Evolutionary conservation across 805 yeast species (phyloP).

Genomic region (Wickerhamiella occidentalis): DNA sequence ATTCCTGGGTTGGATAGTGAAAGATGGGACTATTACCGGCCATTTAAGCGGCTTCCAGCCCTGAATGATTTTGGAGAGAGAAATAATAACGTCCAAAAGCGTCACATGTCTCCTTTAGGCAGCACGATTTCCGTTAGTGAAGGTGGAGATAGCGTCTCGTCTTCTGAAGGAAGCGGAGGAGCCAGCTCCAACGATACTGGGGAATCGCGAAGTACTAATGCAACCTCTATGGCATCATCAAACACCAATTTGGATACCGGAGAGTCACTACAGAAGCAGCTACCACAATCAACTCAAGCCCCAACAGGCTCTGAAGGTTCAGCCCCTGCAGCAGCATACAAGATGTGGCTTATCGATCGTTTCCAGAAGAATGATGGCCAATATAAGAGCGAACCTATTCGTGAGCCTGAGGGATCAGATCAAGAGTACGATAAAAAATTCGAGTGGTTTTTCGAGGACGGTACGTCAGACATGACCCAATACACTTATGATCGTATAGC

Average conservation of each 20-base stretch:
- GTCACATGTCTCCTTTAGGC: not conserved
- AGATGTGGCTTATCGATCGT: constrained; percentile 7
- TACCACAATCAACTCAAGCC: not conserved
- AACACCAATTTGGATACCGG: not conserved
- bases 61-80: not conserved
- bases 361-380: not conserved
- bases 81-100: not conserved
- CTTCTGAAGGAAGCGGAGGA: not conserved
- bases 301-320: not conserved
- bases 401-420: constrained; percentile 1
- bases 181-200: not conserved
- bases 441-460: constrained; percentile 25
- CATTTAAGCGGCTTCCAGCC: constrained; percentile 5
- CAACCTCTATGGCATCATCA: not conserved
- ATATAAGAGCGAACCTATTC: not conserved
- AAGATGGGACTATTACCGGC: constrained; percentile 9
- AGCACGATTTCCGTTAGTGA: not conserved
- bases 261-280: not conserved
- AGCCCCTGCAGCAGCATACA: not conserved
- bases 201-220: not conserved
- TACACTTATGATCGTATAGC: no score
- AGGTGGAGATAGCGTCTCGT: not conserved
- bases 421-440: constrained; percentile 14
- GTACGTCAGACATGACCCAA: no score
- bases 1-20: constrained; percentile 4